Conservation (phyloP, 2,329 filamentous ascomycete genomes). For the Verticillium nubilum region DNA sequence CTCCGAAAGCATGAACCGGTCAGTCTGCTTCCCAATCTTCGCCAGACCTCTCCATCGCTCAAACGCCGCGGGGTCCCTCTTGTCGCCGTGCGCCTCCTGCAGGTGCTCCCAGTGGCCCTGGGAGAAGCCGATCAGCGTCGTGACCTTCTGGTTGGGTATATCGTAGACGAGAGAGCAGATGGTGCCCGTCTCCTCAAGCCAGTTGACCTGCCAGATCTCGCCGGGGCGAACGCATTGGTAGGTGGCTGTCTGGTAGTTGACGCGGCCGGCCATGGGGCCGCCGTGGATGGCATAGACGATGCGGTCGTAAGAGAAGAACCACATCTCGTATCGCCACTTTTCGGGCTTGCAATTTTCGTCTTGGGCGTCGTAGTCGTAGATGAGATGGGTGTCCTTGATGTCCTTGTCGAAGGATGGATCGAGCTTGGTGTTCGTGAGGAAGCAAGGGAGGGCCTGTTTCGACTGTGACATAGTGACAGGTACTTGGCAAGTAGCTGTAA, state of each 20-base stretch:
- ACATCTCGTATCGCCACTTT: constrained; percentile 58
- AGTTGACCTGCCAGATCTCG: constrained; percentile 56
- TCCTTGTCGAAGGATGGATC: constrained; percentile 39
- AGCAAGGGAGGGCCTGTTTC: constrained; percentile 7
- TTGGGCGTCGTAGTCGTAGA: constrained; percentile 51
- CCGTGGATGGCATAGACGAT: constrained; percentile 56
- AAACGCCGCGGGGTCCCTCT: constrained; percentile 44
- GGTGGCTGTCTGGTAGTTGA: constrained; percentile 46
- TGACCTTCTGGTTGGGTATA: constrained; percentile 41
- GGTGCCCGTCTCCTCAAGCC: constrained; percentile 56
- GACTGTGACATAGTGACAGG: background rate
- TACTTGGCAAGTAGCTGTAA: background rate
- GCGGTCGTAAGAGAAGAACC: constrained; percentile 50
- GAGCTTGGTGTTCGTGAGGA: constrained; percentile 11
- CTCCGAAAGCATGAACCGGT: constrained; percentile 45
- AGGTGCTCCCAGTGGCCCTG: constrained; percentile 50
- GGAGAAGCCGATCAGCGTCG: constrained; percentile 47
- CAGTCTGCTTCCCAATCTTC: constrained; percentile 41
- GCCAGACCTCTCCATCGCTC: constrained; percentile 45
- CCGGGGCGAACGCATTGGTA: constrained; percentile 54
- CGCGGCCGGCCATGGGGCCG: constrained; percentile 51
- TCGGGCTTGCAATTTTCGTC: constrained; percentile 42
- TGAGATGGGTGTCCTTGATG: constrained; percentile 45
- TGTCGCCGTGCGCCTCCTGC: constrained; percentile 47
- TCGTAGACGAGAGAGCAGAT: constrained; percentile 52